A percentile compares a stretch with the other conserved stretches of the same genome.
These are phyloP conservation scores for Pyrenophora tritici-repentis DNA, from an alignment of 2,329 filamentous ascomycete genomes.

Conservation along the genomic window DNA sequence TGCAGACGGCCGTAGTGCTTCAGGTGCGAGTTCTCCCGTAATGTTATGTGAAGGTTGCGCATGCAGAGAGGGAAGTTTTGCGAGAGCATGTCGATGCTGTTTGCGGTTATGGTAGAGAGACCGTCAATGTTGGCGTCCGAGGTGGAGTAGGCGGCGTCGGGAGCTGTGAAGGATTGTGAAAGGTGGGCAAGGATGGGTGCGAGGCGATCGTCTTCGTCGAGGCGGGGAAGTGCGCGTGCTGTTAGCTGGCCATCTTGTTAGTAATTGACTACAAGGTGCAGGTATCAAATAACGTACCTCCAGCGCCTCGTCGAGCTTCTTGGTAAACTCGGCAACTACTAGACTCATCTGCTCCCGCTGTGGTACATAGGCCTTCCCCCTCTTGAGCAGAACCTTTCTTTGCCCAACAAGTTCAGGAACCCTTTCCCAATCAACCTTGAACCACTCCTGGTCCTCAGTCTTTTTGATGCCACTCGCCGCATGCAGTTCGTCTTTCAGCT, in stretches of 20 bases:
- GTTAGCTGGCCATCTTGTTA: constrained; percentile 65
- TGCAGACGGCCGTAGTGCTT: constrained; percentile 94
- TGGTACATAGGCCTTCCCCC: constrained; percentile 89
- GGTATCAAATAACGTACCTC: constrained; percentile 63
- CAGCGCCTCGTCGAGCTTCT: constrained; percentile 77
- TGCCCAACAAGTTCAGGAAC: constrained; percentile 89
- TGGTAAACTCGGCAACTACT: constrained; percentile 84
- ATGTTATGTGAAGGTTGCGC: constrained; percentile 83
- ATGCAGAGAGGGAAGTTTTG: constrained; percentile 91
- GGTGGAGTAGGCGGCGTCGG: constrained; percentile 78
- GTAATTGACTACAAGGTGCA: background rate
- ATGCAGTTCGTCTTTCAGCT: constrained; percentile 64
- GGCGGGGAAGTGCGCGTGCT: constrained; percentile 83
- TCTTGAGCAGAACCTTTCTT: constrained; percentile 71
- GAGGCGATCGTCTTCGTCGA: constrained; percentile 95
- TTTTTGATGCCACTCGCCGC: constrained; percentile 57
- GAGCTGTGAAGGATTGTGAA: constrained; percentile 94
- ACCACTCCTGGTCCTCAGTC: constrained; percentile 83
- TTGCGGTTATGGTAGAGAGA: constrained; percentile 63
- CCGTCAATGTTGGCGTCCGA: constrained; percentile 75
- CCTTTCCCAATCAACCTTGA: constrained; percentile 94
- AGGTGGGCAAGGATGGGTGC: constrained; percentile 76
- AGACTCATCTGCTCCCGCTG: constrained; percentile 84
- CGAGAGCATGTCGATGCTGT: constrained; percentile 75
- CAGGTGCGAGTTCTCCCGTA: constrained; percentile 86